Evolutionary conservation across 1,284 basidiomycete genomes (phyloP), one percentile per base, ranked within the genome.

Genomic region (Sporisorium sorghi): DNA sequence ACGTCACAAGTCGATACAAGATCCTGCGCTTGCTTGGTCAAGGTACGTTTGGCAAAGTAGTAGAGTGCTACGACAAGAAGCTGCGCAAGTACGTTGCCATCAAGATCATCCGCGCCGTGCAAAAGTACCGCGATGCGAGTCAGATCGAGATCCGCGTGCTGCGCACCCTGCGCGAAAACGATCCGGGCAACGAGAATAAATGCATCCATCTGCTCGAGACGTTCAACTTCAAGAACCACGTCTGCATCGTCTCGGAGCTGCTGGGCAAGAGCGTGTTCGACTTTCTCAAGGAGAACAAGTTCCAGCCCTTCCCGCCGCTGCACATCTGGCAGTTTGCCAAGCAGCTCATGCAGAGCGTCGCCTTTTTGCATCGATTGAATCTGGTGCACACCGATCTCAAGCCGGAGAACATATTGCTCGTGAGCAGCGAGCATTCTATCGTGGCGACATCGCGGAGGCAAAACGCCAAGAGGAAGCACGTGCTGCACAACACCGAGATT

Each of bases 21-120:
- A 97, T 96, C 58, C 89, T 95, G 56, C 89, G 90, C 58, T 87
- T 96, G 40, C 88, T 99, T 3, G 97, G 97, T 17, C 97, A 99
- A 86, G 97, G 97, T 7, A 99, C 97, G 8, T 99, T 99, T 83
- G 97, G 97, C 76, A 99, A 99, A 86, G 97, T 99, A 28, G 95
- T 99, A 58, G 93, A 98, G 84, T 94, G 94, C 37, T 86, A 92
- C 80, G 93, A 97, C 86, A 89, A 90, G 37, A 88, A 91, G 48
- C 46, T 73, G 46, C 76, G 85, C 30, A 88, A 87, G 77, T 89
- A 90, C 82, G 96, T 99, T 24, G 97, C 97, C 43, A 94, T 99
- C 88, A 99, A 99, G 89, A 95, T 99, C 75, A 99, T 99, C 56
- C 77, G 85, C 2, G 83, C 85, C 11, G 76, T 85, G 17, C 84